phyloP scores from a whole-genome alignment of 345 rosid species.

The Melastoma malabathricum region DNA sequence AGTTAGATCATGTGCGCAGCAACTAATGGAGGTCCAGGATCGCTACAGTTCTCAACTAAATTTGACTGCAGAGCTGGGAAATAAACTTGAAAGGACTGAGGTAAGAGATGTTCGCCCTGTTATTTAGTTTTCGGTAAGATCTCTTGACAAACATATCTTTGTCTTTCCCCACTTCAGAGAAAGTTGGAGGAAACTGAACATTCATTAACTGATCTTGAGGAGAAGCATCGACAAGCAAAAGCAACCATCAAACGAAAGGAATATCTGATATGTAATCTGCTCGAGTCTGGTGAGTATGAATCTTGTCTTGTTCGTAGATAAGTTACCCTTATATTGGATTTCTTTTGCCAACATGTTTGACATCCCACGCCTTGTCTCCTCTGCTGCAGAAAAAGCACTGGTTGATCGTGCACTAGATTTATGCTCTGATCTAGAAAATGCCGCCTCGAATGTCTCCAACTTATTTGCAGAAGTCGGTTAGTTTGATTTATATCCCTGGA shows the following conservation, averaged over 20 bases:
- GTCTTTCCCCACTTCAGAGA: slow-evolving; percentile 33
- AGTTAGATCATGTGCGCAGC: slow-evolving; percentile 30
- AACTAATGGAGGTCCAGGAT: slow-evolving; percentile 77
- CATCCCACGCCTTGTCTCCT: slow-evolving; percentile 2
- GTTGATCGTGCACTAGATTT: slow-evolving; percentile 82
- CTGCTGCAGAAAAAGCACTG: slow-evolving; percentile 54
- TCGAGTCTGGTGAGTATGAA: slow-evolving; percentile 54
- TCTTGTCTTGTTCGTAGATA: not conserved
- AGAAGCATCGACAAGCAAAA: slow-evolving; percentile 86
- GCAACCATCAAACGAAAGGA: slow-evolving; percentile 86
- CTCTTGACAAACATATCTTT: not conserved
- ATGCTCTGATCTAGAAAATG: slow-evolving; percentile 70
- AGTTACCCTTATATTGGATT: not conserved
- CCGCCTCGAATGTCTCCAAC: slow-evolving; percentile 74
- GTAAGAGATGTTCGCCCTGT: slow-evolving; percentile 17
- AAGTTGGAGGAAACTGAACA: slow-evolving; percentile 82
- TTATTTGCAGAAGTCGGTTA: slow-evolving; percentile 83
- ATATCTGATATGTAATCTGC: slow-evolving; percentile 73
- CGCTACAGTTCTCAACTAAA: slow-evolving; percentile 64
- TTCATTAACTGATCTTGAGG: slow-evolving; percentile 77
- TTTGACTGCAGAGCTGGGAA: slow-evolving; percentile 54
- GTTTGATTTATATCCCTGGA: slow-evolving; percentile 1
- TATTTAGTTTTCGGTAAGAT: not conserved
- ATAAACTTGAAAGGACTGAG: slow-evolving; percentile 82
- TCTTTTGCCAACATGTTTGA: not conserved